These are phyloP conservation scores for Pharus latifolius DNA, from an alignment of 176 grass and related monocot genomes.

Conservation along the genomic window DNA sequence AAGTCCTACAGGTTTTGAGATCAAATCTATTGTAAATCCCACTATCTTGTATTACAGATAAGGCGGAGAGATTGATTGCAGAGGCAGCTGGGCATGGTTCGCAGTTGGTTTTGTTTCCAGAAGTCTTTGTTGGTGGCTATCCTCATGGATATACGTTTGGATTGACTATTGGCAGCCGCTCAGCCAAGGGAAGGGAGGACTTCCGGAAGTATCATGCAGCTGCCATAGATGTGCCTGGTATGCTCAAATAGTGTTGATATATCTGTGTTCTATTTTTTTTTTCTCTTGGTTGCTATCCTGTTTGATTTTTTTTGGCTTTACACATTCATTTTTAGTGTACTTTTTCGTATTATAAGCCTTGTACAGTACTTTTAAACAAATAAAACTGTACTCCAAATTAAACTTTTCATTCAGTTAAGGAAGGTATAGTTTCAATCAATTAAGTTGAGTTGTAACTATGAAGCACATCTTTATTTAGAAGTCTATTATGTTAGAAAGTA, in stretches of 20 bases:
- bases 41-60: constrained; percentile 40
- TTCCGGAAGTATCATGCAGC: constrained; percentile 76
- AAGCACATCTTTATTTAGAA: background rate
- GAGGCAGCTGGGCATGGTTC: constrained; percentile 76
- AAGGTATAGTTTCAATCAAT: background rate
- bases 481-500: background rate
- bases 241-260: constrained; percentile 1
- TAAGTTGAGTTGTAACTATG: too few relatives aligned
- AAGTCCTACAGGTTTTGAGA: background rate
- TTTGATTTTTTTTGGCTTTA: background rate
- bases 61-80: constrained; percentile 70
- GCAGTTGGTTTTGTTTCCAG: constrained; percentile 83
- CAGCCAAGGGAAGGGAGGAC: constrained; percentile 75
- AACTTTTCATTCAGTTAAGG: background rate
- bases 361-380: background rate
- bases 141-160: constrained; percentile 83
- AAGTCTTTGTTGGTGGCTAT: constrained; percentile 89
- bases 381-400: background rate
- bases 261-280: background rate
- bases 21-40: background rate
- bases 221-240: constrained; percentile 94
- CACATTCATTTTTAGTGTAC: background rate
- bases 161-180: constrained; percentile 60
- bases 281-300: background rate
- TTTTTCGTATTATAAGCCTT: too few relatives aligned